phyloP scores from a whole-genome alignment of 768 basidiomycete genomes.

The Boletus huronensis region DNA sequence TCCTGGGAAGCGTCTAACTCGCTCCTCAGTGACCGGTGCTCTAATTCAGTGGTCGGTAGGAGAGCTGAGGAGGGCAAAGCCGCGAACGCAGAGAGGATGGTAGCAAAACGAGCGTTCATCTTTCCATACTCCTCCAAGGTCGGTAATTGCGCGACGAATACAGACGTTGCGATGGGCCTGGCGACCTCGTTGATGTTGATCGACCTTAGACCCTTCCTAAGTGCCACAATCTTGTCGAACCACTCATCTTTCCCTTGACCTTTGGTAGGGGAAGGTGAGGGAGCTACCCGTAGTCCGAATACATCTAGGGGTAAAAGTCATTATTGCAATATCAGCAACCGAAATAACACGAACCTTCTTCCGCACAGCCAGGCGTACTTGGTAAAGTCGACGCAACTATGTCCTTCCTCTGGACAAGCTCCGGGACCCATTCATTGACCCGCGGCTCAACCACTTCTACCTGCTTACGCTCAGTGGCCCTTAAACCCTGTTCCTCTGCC shows the following conservation, averaged over 20 bases:
- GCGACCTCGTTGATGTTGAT: slow-evolving; percentile 56
- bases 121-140: slow-evolving; percentile 43
- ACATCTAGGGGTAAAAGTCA: slow-evolving; percentile 44
- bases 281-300: slow-evolving; percentile 46
- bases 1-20: slow-evolving; percentile 55
- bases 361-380: background rate
- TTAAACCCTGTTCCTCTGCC: background rate
- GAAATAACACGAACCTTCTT: slow-evolving; percentile 25
- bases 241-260: slow-evolving; percentile 43
- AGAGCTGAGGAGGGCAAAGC: slow-evolving; percentile 43
- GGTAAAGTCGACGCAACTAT: background rate
- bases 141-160: slow-evolving; percentile 47
- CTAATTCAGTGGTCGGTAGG: slow-evolving; percentile 45
- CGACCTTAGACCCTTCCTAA: slow-evolving; percentile 59
- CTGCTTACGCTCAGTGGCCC: background rate
- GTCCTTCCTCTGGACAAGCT: slow-evolving; percentile 1
- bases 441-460: background rate
- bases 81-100: slow-evolving; percentile 44
- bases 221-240: slow-evolving; percentile 45
- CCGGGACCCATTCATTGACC: background rate
- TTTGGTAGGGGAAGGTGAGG: slow-evolving; percentile 33
- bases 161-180: slow-evolving; percentile 37
- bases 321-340: background rate
- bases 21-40: slow-evolving; percentile 55
- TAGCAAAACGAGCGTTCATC: slow-evolving; percentile 45